Percentiles rank a stretch among this genome's conserved stretches.
Conservation (phyloP, 2,329 filamentous ascomycete species). For the Verticillium zaregamsianum region DNA sequence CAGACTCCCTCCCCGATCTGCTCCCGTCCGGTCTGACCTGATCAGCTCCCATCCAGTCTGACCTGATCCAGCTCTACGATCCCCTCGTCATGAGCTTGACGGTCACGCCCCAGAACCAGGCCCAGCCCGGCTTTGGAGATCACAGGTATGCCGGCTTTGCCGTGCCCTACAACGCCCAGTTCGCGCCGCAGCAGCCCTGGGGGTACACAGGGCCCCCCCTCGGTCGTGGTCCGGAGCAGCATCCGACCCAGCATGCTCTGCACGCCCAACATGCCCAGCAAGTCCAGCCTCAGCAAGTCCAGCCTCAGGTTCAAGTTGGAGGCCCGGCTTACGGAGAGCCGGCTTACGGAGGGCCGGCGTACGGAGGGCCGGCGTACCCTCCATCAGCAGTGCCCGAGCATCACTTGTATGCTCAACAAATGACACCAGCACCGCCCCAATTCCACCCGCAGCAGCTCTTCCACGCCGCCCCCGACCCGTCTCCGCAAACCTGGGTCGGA, state of each 20-base stretch:
- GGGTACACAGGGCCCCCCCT: background rate
- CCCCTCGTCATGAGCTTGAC: background rate
- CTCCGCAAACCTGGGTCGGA: background rate
- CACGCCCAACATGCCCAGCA: no score
- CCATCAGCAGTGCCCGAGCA: no score
- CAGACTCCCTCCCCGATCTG: background rate
- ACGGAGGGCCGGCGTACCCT: no score
- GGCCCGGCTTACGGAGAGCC: background rate
- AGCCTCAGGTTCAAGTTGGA: no score
- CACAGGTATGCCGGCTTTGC: background rate
- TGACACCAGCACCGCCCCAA: no score
- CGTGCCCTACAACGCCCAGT: background rate
- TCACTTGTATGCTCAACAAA: no score
- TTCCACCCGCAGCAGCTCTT: no score
- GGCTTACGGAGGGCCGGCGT: no score
- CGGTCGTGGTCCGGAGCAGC: no score
- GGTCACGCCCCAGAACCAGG: background rate
- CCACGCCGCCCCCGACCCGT: no score
- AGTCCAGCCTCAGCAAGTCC: no score
- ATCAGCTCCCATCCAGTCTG: background rate
- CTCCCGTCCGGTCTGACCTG: background rate
- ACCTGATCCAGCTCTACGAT: background rate
- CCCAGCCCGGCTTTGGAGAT: background rate
- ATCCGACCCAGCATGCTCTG: no score
- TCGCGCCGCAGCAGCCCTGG: background rate